Conservation (phyloP, 1,284 basidiomycete species). For the Schizopora paradoxa region DNA sequence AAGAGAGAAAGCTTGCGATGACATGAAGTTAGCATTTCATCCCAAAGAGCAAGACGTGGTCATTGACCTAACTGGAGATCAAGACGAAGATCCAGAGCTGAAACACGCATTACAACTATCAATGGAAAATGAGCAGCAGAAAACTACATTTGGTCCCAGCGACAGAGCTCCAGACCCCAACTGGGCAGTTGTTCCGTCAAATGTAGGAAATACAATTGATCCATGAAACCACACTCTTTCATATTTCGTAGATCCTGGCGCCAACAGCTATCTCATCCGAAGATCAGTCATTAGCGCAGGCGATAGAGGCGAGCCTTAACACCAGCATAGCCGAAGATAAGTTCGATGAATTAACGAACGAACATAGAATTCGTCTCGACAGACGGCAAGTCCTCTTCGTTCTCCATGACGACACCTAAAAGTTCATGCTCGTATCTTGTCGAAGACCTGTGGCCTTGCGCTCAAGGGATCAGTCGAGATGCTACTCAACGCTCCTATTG, state of each 20-base stretch:
- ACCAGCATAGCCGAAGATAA: conserved; percentile 28
- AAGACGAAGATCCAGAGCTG: conserved; percentile 41
- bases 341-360: conserved; percentile 34
- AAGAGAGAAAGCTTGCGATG: conserved; percentile 30
- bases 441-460: conserved; percentile 61
- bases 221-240: conserved; percentile 10
- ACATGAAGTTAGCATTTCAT: conserved; percentile 20
- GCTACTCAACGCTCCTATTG: conserved; percentile 56
- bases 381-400: conserved; percentile 41
- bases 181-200: conserved; percentile 65
- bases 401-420: conserved; percentile 5
- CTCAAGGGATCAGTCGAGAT: conserved; percentile 42
- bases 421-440: conserved; percentile 6
- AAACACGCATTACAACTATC: conserved; percentile 49
- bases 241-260: neutral
- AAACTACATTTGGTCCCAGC: conserved; percentile 48
- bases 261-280: conserved; percentile 35
- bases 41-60: conserved; percentile 32
- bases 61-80: conserved; percentile 57
- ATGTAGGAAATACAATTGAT: conserved; percentile 38
- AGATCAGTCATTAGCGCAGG: conserved; percentile 54
- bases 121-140: conserved; percentile 29
- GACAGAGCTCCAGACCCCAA: conserved; percentile 53
- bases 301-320: conserved; percentile 59
- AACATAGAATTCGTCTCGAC: conserved; percentile 49